Evolutionary conservation across 2,329 filamentous ascomycete species (phyloP), one percentile per base, ranked within the genome.

Genomic region (Fusarium sacchari): DNA sequence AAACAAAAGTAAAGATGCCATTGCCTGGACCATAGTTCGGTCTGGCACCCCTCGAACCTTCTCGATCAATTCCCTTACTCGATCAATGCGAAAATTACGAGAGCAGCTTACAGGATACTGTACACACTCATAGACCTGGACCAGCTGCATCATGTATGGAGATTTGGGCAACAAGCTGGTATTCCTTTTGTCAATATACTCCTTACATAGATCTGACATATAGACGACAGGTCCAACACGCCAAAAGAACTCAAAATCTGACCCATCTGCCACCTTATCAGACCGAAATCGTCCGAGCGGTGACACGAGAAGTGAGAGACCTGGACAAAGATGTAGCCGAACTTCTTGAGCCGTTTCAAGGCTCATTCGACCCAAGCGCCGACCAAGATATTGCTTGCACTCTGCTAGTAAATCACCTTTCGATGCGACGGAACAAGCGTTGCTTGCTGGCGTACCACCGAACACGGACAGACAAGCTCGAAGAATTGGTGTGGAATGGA

Each of bases 401-500:
- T 4, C 87, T 99, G 30, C 90, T 99, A 28, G 95, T 98, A 69
- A 94, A 98, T 81, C 96, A 99, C 81, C 86, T 99, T 17, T 95
- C 94, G 76, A 98, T 98, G 93, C 92, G 96, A 55, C 90, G 96
- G 62, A 97, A 99, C 82, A 99, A 99, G 83, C 92, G 96, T 47
- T 99, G 96, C 79, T 87, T 99, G 26, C 89, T 99, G 12, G 95
- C 96, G 8, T 99, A 99, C 80, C 96, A 99, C 81, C 91, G 93
- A 37, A 95, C 94, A 24, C 90, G 96, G 57, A 93, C 94, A 6
- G 94, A 98, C 80, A 97, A 97, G 82, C 87, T 99, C 14, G 96
- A 98, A 80, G 93, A 96, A 80, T 91, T 97, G 79, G 96, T 95
- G 68, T 99, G 96, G 96, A 93, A 90, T 70, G 96, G 96, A 4